Evolutionary conservation across 495 filamentous ascomycete genomes (phyloP).

Genomic region (Podospora fimiseda): DNA sequence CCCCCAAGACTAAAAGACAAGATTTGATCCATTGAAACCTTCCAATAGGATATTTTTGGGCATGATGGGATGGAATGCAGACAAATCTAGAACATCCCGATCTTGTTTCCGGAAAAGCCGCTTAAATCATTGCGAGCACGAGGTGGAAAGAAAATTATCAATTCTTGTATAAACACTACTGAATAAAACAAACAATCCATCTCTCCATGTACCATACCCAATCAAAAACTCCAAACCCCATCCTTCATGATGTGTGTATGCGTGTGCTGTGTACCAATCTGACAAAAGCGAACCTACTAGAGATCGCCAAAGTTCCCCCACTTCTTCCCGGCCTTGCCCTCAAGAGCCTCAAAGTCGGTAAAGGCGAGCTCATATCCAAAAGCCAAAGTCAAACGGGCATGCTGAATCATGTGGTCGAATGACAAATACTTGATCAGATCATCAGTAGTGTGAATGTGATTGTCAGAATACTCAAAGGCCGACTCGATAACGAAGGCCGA

Average conservation of each 20-base stretch:
- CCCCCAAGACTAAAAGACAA: too few relatives aligned
- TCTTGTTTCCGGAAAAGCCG: too few relatives aligned
- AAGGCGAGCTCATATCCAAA: conserved; percentile 85
- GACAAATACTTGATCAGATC: conserved; percentile 82
- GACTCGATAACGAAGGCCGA: conserved; percentile 95
- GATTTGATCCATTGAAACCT: too few relatives aligned
- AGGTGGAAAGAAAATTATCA: neutral
- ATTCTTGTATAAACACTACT: neutral
- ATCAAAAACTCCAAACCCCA: neutral
- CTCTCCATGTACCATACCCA: neutral
- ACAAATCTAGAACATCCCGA: too few relatives aligned
- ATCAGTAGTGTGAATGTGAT: conserved; percentile 85
- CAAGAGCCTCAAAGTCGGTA: conserved; percentile 46
- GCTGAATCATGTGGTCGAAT: conserved; percentile 97
- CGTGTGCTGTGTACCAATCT: neutral
- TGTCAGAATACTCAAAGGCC: conserved; percentile 74
- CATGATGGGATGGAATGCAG: too few relatives aligned
- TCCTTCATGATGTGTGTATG: neutral
- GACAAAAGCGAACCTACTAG: neutral
- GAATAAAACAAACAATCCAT: neutral
- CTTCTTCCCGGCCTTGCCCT: conserved; percentile 1
- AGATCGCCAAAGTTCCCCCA: neutral
- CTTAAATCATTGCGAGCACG: neutral
- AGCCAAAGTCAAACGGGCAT: conserved; percentile 84
- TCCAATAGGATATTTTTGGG: too few relatives aligned